These are phyloP conservation scores for Casuarina equisetifolia DNA, from an alignment of 306 rosid genomes.

Conservation along the genomic window DNA sequence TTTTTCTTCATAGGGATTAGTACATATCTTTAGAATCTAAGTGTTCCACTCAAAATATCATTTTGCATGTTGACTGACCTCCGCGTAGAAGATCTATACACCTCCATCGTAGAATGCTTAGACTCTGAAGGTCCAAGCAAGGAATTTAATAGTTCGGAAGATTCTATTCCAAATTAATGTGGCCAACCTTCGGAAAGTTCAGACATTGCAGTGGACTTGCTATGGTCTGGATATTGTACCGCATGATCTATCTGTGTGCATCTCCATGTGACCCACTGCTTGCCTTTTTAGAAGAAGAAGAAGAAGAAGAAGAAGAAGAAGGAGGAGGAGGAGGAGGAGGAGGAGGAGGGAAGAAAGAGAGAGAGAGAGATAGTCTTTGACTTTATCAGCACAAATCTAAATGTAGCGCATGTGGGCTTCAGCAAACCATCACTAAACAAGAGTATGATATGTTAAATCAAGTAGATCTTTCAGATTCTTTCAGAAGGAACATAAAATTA, in stretches of 20 bases:
- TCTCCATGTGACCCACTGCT: conserved; percentile 61
- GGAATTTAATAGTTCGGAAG: conserved; percentile 40
- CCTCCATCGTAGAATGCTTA: conserved; percentile 21
- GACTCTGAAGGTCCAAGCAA: conserved; percentile 36
- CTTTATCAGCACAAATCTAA: conserved; percentile 54
- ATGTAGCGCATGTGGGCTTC: conserved; percentile 52
- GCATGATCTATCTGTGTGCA: conserved; percentile 45
- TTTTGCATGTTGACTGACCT: conserved; percentile 36
- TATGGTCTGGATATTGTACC: conserved; percentile 44
- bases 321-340: no score
- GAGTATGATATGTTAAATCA: conserved; percentile 20
- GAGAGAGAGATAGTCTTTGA: conserved; percentile 37
- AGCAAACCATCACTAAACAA: conserved; percentile 11
- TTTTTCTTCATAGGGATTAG: not conserved
- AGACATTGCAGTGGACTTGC: conserved; percentile 33
- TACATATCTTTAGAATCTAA: not conserved
- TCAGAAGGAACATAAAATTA: not conserved
- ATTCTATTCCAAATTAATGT: conserved; percentile 49
- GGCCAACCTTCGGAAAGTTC: conserved; percentile 36
- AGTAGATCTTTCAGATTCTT: conserved; percentile 14
- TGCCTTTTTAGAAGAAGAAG: conserved; percentile 19
- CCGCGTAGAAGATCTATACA: conserved; percentile 35
- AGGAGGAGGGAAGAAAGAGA: not conserved
- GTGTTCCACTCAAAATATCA: not conserved
- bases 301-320: conserved; percentile 27